Base-by-base conservation (phyloP, 2,329 filamentous ascomycete genomes). In the Drechslerella stenobrocha region DNA sequence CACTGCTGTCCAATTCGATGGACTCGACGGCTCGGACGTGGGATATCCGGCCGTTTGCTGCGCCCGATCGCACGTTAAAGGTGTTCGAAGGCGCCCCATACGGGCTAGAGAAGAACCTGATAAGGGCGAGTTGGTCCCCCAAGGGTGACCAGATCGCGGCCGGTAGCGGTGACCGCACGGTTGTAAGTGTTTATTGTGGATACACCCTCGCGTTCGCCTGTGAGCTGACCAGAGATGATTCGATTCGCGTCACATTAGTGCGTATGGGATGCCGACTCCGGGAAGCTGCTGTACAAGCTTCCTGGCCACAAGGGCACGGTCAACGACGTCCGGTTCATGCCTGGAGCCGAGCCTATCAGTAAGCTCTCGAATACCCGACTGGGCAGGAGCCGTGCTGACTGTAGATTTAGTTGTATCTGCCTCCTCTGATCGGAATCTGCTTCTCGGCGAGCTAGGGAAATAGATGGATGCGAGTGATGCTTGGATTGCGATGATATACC, bases 1-100 rank as follows among this genome's bases (percentile, higher is more conserved):
- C 87, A 0, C 81, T 98, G 2, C 80, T 96, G 2, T 97, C 92
- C 1, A 93, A 95, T 74, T 87, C 90, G 5, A 93, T 96, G 81
- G 93, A 98, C 76, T 90, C 88, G 18, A 96, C 92, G 0, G 93
- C 91, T 34, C 84, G 89, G 73, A 96, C 91, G 15, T 98, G 93
- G 93, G 92, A 98, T 75, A 88, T 98, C 52, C 83, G 92, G 72
- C 92, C 93, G 0, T 98, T 97, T 77, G 92, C 93, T 4, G 90
- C 93, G 0, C 85, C 87, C 0, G 88, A 96, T 75, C 82, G 93
- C 71, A 35, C 56, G 28, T 50, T 59, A 23, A 51, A 60, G 34
- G 63, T 63, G 20, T 72, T 93, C 75, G 92, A 97, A 73, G 93
- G 93, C n/a, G 92, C 92, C 0, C 87, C 88, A 8, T 81, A 84